Percentiles rank a stretch among this genome's conserved stretches.
Evolutionary conservation across 148 eudicot genomes (phyloP).

Genomic region (Vaccinium darrowii): DNA sequence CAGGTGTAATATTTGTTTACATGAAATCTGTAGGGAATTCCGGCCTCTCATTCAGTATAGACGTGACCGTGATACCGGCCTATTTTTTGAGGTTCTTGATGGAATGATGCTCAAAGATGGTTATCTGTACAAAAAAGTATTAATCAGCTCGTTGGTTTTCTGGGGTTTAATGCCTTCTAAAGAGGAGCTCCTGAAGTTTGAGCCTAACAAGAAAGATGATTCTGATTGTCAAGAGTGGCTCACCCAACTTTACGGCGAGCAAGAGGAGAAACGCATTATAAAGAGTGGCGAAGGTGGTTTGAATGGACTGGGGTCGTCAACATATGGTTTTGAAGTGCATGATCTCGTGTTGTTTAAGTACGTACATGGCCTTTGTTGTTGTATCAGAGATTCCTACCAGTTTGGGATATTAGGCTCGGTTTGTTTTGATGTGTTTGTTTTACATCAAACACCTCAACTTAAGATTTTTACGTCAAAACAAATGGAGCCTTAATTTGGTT

Average conservation of each 20-base stretch:
- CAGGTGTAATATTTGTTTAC: conserved; percentile 13
- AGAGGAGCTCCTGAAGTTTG: conserved; percentile 81
- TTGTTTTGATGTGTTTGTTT: neutral
- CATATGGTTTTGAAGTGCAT: conserved; percentile 60
- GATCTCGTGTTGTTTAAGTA: conserved; percentile 57
- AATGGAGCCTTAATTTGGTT: conserved; percentile 18
- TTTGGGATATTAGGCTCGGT: neutral
- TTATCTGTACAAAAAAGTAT: conserved; percentile 70
- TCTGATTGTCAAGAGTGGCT: conserved; percentile 78
- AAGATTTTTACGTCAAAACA: neutral
- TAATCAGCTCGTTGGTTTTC: conserved; percentile 65
- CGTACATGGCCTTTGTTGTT: neutral
- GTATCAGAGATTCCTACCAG: neutral
- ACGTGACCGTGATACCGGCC: conserved; percentile 87
- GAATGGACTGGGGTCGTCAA: conserved; percentile 76
- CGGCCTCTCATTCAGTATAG: conserved; percentile 81
- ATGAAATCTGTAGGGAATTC: conserved; percentile 60
- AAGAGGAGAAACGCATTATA: conserved; percentile 35
- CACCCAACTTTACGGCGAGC: conserved; percentile 82
- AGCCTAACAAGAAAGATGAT: conserved; percentile 54
- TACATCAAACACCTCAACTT: neutral
- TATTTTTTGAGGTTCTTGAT: conserved; percentile 72
- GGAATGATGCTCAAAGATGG: conserved; percentile 89
- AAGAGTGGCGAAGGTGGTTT: conserved; percentile 63
- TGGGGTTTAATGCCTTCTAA: conserved; percentile 74